phyloP scores from a whole-genome alignment of 176 grass and related monocot genomes.

The Oryza punctata region DNA sequence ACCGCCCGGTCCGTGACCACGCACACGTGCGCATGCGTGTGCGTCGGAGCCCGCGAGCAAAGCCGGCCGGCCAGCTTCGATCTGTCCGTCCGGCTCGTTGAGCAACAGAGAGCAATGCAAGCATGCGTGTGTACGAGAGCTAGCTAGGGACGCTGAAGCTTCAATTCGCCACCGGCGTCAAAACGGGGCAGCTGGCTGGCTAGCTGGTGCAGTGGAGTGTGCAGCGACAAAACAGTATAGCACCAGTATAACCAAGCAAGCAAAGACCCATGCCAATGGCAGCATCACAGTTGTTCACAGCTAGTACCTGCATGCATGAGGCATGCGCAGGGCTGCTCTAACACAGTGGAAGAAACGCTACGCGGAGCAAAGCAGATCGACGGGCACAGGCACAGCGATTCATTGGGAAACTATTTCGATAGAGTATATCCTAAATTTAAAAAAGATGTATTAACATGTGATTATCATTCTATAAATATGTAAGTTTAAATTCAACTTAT shows the following conservation, averaged over 20 bases:
- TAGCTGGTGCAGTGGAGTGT: neutral
- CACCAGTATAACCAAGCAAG: neutral
- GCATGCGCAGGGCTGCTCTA: slow-evolving; percentile 1
- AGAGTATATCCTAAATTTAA: no score
- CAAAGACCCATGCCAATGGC: neutral
- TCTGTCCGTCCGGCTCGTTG: neutral
- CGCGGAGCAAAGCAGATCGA: neutral
- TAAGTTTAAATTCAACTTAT: no score
- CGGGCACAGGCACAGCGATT: neutral
- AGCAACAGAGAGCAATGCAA: neutral
- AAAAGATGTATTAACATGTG: no score
- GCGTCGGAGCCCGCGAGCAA: neutral
- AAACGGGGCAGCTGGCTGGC: neutral
- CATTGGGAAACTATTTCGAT: no score
- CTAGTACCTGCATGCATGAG: neutral
- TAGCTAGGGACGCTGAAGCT: neutral
- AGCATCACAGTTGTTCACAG: neutral
- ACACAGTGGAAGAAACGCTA: neutral
- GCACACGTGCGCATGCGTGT: neutral
- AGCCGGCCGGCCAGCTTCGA: no score
- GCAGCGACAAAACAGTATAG: slow-evolving; percentile 4
- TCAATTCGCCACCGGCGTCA: no score
- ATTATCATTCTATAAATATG: no score
- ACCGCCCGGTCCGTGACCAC: neutral
- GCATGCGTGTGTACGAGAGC: neutral